A percentile compares a stretch with the other conserved stretches of the same genome.
Evolutionary conservation across 2,329 filamentous ascomycete genomes (phyloP).

Genomic region (Hymenoscyphus scutula): DNA sequence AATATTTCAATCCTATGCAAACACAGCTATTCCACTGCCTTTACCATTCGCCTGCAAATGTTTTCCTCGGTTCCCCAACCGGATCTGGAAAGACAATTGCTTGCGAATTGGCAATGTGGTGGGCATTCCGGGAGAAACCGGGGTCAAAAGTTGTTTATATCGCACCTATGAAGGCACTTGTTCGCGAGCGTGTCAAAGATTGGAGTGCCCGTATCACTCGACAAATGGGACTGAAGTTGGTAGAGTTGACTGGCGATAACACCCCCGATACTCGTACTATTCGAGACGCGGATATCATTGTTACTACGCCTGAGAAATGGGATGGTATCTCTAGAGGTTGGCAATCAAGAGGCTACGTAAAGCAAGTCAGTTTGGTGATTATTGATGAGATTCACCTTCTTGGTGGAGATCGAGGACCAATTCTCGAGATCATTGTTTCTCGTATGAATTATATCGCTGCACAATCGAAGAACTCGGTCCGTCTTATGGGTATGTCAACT

Average conservation of each 20-base stretch:
- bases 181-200: conserved; percentile 93
- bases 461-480: conserved; percentile 83
- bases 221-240: conserved; percentile 83
- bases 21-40: conserved; percentile 97
- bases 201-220: conserved; percentile 81
- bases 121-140: conserved; percentile 91
- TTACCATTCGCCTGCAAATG: conserved; percentile 88
- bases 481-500: conserved; percentile 97
- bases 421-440: conserved; percentile 93
- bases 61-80: conserved; percentile 91
- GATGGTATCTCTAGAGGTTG: conserved; percentile 94
- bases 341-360: conserved; percentile 95
- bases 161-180: conserved; percentile 97
- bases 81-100: conserved; percentile 98
- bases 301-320: conserved; percentile 99
- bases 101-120: conserved; percentile 98
- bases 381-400: conserved; percentile 98
- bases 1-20: conserved; percentile 99
- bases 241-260: conserved; percentile 96
- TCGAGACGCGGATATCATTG: conserved; percentile 92
- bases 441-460: conserved; percentile 98
- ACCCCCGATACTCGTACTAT: conserved; percentile 96
- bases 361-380: conserved; percentile 91
- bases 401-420: conserved; percentile 94
- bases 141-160: conserved; percentile 99